Base-by-base conservation (phyloP, 306 rosid species). In the Medicago arabica region DNA sequence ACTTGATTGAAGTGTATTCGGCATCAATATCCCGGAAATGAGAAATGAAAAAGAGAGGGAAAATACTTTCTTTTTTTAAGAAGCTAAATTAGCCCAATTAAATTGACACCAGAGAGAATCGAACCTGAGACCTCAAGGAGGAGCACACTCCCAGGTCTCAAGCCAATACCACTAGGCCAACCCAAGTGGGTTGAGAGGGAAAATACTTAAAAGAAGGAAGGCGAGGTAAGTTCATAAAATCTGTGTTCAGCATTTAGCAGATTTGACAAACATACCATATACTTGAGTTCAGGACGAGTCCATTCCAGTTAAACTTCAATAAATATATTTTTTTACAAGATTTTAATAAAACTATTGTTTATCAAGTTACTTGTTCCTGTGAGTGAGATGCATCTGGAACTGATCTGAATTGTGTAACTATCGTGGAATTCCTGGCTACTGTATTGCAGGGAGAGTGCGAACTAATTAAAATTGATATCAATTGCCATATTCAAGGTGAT, bases 401-500 rank as follows among this genome's bases (percentile, higher is more conserved):
- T 28, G 69, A 66, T 75, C 49, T 25, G 16, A 76, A 64, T 15
- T 19, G 34, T 49, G 64, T 51, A 74, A 72, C 53, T 83, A 57
- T 75, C 57, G 51, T 76, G 76, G 47, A 71, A 69, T 63, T 71
- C 21, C 58, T 78, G 67, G 70, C 31, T 77, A 65, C 67, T 61
- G 49, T 80, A 71, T 81, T 85, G 86, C 95, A 95, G 97, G 92
- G 65, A 80, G 98, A 92, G 83, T 77, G 93, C 59, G 93, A 90
- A 78, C 87, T 95, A 80, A 80, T 90, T 78, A 95, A 95, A 80
- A 84, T 95, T 43, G 98, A 95, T 81, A 91, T 95, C 78, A 88
- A 79, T 82, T 87, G 97, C 79, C 93, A 84, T 78, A 87, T 92
- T 82, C 97, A 90, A 90, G 98, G 97, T 62, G 98, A 95, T 77